Evolutionary conservation across 2,329 filamentous ascomycete genomes (phyloP).

Genomic region (Phaeosphaeriaceae sp.): DNA sequence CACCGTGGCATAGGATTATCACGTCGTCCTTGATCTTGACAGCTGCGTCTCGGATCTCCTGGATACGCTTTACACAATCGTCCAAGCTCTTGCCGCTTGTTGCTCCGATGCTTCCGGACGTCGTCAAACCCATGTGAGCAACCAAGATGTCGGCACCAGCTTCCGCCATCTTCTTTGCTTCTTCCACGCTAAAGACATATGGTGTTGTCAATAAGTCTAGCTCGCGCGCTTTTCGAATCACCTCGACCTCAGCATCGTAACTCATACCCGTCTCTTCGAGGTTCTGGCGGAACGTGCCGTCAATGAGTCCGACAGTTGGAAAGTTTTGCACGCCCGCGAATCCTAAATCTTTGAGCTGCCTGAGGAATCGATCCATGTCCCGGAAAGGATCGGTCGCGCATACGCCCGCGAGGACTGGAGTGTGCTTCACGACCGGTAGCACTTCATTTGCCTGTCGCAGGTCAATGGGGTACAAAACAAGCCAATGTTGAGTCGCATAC

Average conservation of each 20-base stretch:
- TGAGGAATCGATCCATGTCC: conserved; percentile 66
- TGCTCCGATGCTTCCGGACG: conserved; percentile 69
- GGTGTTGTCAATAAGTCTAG: conserved; percentile 71
- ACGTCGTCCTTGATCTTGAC: conserved; percentile 63
- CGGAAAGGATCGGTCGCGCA: conserved; percentile 75
- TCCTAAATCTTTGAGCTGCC: conserved; percentile 66
- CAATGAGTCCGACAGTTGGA: conserved; percentile 74
- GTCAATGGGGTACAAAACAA: background rate
- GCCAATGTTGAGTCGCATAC: conserved; percentile 38
- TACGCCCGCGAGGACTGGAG: conserved; percentile 73
- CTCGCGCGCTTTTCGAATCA: conserved; percentile 66
- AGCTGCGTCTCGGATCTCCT: conserved; percentile 69
- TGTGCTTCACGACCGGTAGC: conserved; percentile 67
- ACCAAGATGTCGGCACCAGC: conserved; percentile 73
- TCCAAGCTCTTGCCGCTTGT: conserved; percentile 67
- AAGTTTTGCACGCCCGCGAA: conserved; percentile 78
- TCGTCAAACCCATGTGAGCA: conserved; percentile 73
- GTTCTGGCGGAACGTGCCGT: conserved; percentile 70
- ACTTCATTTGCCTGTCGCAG: conserved; percentile 66
- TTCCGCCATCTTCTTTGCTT: conserved; percentile 67
- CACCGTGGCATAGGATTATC: conserved; percentile 74
- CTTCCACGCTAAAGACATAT: conserved; percentile 71
- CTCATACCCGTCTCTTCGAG: conserved; percentile 77
- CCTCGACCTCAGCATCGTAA: conserved; percentile 70
- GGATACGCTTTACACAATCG: conserved; percentile 67